Percentiles rank a stretch among this genome's conserved stretches.
Evolutionary conservation across 257 asterid species (phyloP).

Genomic region (Ilex aquifolium): DNA sequence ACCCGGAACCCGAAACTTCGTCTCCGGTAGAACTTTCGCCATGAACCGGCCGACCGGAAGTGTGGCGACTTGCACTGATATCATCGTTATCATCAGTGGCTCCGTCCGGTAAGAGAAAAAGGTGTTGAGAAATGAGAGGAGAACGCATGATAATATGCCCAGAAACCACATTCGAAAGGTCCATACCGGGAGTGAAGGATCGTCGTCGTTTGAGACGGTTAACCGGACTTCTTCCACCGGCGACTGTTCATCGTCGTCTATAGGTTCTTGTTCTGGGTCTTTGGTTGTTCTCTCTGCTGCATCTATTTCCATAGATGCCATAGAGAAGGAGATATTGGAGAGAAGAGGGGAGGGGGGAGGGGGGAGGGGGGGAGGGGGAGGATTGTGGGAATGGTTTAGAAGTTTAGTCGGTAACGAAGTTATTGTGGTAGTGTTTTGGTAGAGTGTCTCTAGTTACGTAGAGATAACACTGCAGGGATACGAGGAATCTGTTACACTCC

Average conservation of each 20-base stretch:
- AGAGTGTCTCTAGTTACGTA: background rate
- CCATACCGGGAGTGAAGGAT: slow-evolving; percentile 70
- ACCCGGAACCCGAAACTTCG: slow-evolving; percentile 37
- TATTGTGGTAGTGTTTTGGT: background rate
- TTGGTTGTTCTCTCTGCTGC: slow-evolving; percentile 10
- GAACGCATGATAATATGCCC: slow-evolving; percentile 56
- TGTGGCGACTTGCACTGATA: slow-evolving; percentile 57
- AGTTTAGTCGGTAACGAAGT: background rate
- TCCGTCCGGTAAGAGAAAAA: slow-evolving; percentile 61
- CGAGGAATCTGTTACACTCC: no score
- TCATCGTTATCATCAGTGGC: slow-evolving; percentile 62
- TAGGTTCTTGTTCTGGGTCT: background rate
- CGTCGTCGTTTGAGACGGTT: slow-evolving; percentile 63
- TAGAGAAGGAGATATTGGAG: no score
- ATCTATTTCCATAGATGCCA: slow-evolving; percentile 15
- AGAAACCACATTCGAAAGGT: slow-evolving; percentile 84
- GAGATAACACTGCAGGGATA: no score
- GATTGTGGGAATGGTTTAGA: background rate
- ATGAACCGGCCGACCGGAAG: slow-evolving; percentile 73
- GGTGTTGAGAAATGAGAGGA: slow-evolving; percentile 73
- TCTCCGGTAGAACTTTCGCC: slow-evolving; percentile 60
- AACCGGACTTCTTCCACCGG: slow-evolving; percentile 69
- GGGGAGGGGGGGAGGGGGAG: no score
- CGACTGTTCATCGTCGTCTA: slow-evolving; percentile 40
- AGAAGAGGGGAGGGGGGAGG: no score